Evolutionary conservation across 2,329 filamentous ascomycete genomes (phyloP).

Genomic region (Colletotrichum ledebouriae): DNA sequence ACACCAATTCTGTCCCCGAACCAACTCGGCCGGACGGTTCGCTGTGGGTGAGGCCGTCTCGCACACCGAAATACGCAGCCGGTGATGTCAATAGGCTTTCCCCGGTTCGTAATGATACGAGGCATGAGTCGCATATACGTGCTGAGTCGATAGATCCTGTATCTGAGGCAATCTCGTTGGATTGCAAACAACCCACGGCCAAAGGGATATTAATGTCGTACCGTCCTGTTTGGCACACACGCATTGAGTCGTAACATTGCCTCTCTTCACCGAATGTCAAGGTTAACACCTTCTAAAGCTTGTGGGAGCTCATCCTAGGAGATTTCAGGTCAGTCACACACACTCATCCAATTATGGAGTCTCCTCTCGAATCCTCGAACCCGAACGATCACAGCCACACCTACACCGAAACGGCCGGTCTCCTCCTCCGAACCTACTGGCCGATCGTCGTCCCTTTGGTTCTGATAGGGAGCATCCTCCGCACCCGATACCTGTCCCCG

Average conservation of each 20-base stretch:
- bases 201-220: constrained; percentile 8
- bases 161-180: neutral
- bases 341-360: constrained; percentile 8
- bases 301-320: neutral
- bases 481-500: constrained; percentile 66
- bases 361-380: neutral
- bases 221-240: neutral
- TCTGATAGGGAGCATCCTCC: constrained; percentile 56
- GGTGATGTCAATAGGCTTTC: constrained; percentile 14
- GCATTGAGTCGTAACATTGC: neutral
- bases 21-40: neutral
- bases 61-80: neutral
- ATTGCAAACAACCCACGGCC: neutral
- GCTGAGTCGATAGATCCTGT: constrained; percentile 1
- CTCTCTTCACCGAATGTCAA: neutral
- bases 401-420: constrained; percentile 21
- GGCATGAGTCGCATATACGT: constrained; percentile 3
- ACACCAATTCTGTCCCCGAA: constrained; percentile 16
- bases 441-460: constrained; percentile 50
- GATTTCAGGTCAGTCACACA: neutral
- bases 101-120: constrained; percentile 2
- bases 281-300: neutral
- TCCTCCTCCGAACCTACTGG: constrained; percentile 54
- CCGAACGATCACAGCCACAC: constrained; percentile 8
- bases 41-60: neutral